These are phyloP conservation scores for Lepidium africanum DNA, from an alignment of 345 rosid species.

Conservation along the genomic window DNA sequence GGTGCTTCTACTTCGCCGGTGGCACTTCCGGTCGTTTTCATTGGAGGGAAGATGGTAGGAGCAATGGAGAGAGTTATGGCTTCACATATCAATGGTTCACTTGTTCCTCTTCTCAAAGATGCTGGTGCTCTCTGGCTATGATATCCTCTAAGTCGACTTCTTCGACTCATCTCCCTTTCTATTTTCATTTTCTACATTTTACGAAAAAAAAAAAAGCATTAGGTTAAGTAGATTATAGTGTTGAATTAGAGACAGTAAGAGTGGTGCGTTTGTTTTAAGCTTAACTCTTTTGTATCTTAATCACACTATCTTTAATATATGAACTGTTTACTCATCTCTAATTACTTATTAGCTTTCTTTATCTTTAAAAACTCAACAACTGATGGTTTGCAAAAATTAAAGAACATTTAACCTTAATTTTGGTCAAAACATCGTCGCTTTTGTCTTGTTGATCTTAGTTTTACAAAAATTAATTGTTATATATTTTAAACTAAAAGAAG, in stretches of 20 bases:
- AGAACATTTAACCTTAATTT: not conserved
- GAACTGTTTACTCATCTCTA: not conserved
- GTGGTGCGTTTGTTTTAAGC: constrained; percentile 28
- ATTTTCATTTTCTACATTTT: not conserved
- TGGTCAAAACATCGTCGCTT: too few species aligned
- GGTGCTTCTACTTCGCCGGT: constrained; percentile 24
- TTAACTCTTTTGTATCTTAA: constrained; percentile 22
- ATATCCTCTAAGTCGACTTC: not conserved
- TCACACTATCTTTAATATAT: not conserved
- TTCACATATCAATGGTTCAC: constrained; percentile 77
- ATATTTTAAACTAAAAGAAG: too few species aligned
- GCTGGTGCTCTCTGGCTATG: constrained; percentile 99
- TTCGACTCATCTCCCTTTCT: not conserved
- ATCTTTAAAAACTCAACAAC: not conserved
- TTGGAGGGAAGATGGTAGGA: constrained; percentile 87
- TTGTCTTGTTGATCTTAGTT: too few species aligned
- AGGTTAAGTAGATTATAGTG: constrained; percentile 3
- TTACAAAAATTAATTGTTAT: too few species aligned
- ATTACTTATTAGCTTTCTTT: not conserved
- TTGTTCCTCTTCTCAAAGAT: constrained; percentile 83
- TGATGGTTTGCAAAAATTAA: not conserved
- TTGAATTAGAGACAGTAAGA: constrained; percentile 19
- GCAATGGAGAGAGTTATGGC: constrained; percentile 89
- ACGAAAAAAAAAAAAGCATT: not conserved
- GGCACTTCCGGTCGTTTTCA: constrained; percentile 56